Percentiles rank a stretch among this genome's conserved stretches.
phyloP scores from a whole-genome alignment of 1,139 yeast genomes.

The Magnusiomyces magnusii region DNA sequence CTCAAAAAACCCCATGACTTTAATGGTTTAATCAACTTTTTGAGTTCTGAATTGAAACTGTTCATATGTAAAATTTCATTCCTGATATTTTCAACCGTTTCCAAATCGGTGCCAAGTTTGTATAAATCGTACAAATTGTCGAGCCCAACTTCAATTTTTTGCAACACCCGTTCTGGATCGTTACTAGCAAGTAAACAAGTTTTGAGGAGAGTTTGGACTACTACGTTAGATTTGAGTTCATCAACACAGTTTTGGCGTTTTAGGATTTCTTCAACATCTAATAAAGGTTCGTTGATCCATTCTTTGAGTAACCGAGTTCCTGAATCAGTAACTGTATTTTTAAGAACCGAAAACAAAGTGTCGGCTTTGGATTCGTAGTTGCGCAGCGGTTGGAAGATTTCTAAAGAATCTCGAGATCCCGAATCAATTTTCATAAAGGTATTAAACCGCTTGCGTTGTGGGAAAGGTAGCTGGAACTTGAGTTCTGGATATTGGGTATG shows the following conservation, averaged over 20 bases:
- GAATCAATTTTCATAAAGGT: constrained; percentile 71
- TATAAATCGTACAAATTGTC: constrained; percentile 42
- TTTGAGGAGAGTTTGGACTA: constrained; percentile 34
- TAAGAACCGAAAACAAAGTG: constrained; percentile 58
- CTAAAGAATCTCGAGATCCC: constrained; percentile 75
- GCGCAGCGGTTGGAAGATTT: constrained; percentile 50
- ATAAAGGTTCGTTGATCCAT: constrained; percentile 80
- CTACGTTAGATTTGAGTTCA: constrained; percentile 40
- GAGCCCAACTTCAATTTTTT: constrained; percentile 41
- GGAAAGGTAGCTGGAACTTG: constrained; percentile 42
- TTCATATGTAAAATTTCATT: background rate
- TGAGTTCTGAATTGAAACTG: constrained; percentile 9
- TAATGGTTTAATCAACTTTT: constrained; percentile 17
- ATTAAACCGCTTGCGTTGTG: constrained; percentile 43
- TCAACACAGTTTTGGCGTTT: constrained; percentile 57
- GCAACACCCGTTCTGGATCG: constrained; percentile 50
- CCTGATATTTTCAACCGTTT: constrained; percentile 23
- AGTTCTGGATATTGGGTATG: constrained; percentile 50
- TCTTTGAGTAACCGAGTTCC: constrained; percentile 71
- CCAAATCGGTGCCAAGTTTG: constrained; percentile 39
- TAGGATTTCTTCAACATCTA: constrained; percentile 48
- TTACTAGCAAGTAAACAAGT: constrained; percentile 33
- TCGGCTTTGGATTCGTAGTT: constrained; percentile 48
- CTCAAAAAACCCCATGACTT: constrained; percentile 23
- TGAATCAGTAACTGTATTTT: constrained; percentile 67